Evolutionary conservation across 2,329 filamentous ascomycete species (phyloP), one percentile per base, ranked within the genome.

Genomic region (Zymoseptoria tritici): DNA sequence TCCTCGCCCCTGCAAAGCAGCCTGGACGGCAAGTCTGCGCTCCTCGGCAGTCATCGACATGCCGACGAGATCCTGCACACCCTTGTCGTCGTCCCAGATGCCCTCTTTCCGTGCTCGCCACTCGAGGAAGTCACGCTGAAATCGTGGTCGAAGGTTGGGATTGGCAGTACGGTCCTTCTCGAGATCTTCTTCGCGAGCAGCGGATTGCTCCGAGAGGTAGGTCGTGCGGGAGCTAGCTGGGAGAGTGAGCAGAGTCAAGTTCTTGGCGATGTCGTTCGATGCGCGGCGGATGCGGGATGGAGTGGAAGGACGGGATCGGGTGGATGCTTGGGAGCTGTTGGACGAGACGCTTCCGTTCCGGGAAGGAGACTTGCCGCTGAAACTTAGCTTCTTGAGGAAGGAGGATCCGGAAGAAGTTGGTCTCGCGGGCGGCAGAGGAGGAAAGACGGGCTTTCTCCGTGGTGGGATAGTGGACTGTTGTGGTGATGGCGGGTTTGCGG

Each of bases 291-390:
- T 16, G 36, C 36, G 36, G 19, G n/a, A 21, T 22, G 49, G 49
- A 13, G 22, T 50, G 26, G 52, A 19, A 8, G 21, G 42, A 2
- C 22, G 22, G 2, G n/a, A 7, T 19, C 42, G 51, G 20, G 20
- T 51, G 20, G 58, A 49, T 22, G 42, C 21, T 26, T 55, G 53
- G 26, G 56, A 54, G 13, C 51, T 46, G 36, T 16, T 46, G 54
- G n/a, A 31, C 31, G 9, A 49, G 31, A 42, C 49, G 53, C 19
- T 59, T 53, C 9, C 55, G 29, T 52, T 59, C 56, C 54, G 26
- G 24, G 13, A 52, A 50, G 20, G 60, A 26, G 36, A 53, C 54
- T 21, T 60, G 31, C 42, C 60, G 57, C 29, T 64, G 58, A 24
- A 62, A 60, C 3, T 54, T 21, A 20, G 61, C 54, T 8, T 58